Evolutionary conservation across 2,329 filamentous ascomycete genomes (phyloP).

Genomic region (Nemania diffusa): DNA sequence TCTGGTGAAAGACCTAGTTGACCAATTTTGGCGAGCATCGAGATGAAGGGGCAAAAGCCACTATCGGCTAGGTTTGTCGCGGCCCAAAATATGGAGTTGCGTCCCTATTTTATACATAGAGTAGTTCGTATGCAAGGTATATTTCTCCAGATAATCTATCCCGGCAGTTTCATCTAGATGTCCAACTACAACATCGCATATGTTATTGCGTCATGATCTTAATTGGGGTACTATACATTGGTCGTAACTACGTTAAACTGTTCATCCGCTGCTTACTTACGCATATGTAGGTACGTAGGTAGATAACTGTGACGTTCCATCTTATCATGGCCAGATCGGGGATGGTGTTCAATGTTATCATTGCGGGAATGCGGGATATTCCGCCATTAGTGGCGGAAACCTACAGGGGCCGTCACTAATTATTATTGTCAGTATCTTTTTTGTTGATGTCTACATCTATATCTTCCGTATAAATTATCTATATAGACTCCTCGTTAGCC

Average conservation of each 20-base stretch:
- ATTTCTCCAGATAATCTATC: background rate
- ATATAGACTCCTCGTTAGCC: too few species aligned
- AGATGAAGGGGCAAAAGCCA: background rate
- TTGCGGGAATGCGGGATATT: too few species aligned
- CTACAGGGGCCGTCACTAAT: too few species aligned
- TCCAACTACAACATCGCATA: background rate
- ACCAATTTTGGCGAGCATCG: background rate
- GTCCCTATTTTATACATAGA: background rate
- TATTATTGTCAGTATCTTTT: too few species aligned
- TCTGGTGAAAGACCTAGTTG: background rate
- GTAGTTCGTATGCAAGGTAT: background rate
- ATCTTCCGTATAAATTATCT: too few species aligned
- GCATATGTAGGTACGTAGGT: too few species aligned
- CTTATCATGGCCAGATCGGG: background rate
- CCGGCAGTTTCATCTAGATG: background rate
- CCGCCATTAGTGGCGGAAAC: too few species aligned
- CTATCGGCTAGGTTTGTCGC: background rate
- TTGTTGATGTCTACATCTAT: too few species aligned
- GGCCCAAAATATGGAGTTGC: background rate
- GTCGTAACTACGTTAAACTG: background rate
- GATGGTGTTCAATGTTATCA: background rate
- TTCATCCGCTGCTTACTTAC: too few species aligned
- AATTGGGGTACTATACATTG: background rate
- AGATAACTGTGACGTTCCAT: background rate
- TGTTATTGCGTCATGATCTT: background rate